Base-by-base conservation (phyloP, 352 stramenopile genomes). In the Globisporangium splendens region DNA sequence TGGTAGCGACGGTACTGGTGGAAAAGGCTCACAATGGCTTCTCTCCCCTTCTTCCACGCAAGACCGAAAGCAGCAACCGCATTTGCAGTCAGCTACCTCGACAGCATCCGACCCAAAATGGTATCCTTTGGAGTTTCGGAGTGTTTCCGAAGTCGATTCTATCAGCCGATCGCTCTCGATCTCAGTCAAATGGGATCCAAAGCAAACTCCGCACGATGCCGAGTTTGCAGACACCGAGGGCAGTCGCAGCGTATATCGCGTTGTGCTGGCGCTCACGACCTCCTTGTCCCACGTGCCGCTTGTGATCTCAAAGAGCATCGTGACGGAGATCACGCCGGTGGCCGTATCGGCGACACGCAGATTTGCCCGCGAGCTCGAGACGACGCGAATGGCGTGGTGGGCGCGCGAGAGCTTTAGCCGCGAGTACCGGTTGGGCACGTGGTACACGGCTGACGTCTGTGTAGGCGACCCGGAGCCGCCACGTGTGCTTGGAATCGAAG, bases 321-420 rank as follows among this genome's bases (percentile, higher is more conserved):
- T 84, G 5, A 72, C 73, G 2, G 93, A 95, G 47, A 63, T 92
- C 6, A 81, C 70, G 28, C 52, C 66, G 0, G 72, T 57, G 11
- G 70, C 58, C 1, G 65, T 86, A 0, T 72, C 72, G 8, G 72
- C 73, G 13, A 70, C 65, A 0, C 78, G 89, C 49, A 76, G 77
- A 1, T 68, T 89, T 12, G 70, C 70, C 1, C 66, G 75, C 12
- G 79, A 83, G 3, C 66, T 78, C 43, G 78, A 81, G 31, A 60
- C 55, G 8, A 71, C 79, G 3, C 60, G 80, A 7, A 91, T 70
- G 1, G 71, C 73, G 17, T 94, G 83, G 85, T 94, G 85, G 85
- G 83, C 79, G 0, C 74, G 80, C n/a, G 85, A 94, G 57, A 87
- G 77, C 21, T 91, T 75, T 52, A 93, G 83, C 54, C 70, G 85